Base-by-base conservation (phyloP, 2,329 filamentous ascomycete genomes). In the Fusarium udum region DNA sequence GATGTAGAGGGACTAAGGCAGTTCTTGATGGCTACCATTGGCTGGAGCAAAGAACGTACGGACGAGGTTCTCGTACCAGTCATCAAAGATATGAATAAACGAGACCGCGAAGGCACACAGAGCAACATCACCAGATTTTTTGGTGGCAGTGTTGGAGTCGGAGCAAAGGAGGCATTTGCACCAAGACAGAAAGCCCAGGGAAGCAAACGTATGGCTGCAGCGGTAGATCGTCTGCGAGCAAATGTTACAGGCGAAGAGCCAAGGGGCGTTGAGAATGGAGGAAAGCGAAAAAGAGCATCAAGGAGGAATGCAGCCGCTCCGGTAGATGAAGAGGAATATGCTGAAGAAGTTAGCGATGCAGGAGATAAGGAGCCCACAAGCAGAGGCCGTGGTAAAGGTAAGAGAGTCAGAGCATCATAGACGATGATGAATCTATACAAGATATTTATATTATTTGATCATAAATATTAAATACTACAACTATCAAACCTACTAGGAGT, bases 11-110 rank as follows among this genome's bases (percentile, higher is more conserved):
- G 94, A 0, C 84, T 99, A 70, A 86, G 97, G 12, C 86, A 88
- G 32, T 99, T 96, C 78, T 85, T 99, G 42, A 97, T 97, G 93
- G 86, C 89, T 3, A 98, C 95, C 4, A 94, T 99, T 75, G 96
- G 96, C 0, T 99, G 96, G 96, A 91, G 87, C 61, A 92, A 93
- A 80, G 95, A 98, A 81, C 88, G 95, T 13, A 98, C 95, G 0
- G 96, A 99, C 78, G 96, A 99, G 82, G 93, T 99, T 5, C 88
- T 99, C 4, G 94, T 99, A 3, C 96, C 96, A 0, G 97, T 99
- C 3, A 96, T 99, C 72, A 89, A 92, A 64, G 96, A 99, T 78
- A 97, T 99, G 93, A 98, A 98, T 80, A 89, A 90, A 8, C 88
- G 96, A 43, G 93, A 94, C 73, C 87, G 90, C 34, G 96, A 98